Evolutionary conservation across 371 early-diverging fungal species (phyloP), one percentile per base, ranked within the genome.

Genomic region (Apophysomyces ossiformis): DNA sequence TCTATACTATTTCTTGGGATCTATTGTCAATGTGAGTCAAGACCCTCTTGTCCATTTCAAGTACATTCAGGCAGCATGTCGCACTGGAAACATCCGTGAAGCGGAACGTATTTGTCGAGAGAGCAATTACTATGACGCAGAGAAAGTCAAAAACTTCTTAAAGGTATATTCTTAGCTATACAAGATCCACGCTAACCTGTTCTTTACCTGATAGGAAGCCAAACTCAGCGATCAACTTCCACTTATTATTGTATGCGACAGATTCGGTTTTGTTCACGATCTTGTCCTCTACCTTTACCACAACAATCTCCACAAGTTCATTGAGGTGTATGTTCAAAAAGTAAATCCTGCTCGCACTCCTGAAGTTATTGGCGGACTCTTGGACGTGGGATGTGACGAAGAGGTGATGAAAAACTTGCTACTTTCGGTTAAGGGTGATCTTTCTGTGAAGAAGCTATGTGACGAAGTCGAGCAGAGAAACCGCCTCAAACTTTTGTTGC

Each of bases 371-470:
- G 99, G 98, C 47, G 99, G 95, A n/a, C 85, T 99, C 44, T 76
- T 99, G 63, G 99, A 99, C 77, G 98, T 98, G 47, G 99, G 96
- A 63, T 98, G 98, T 71, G 98, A 98, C 68, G 98, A 98, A 82
- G 78, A 83, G 35, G 79, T 95, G 45, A 95, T 98, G 85, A 96
- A 97, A 83, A 90, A 85, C 75, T 76, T 99, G 70, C 72, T 96
- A 58, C 71, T 90, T 65, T 92, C 93, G 16, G 93, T 95, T 37
- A 88, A 87, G 60, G 87, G 90, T 11, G 82, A 89, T 41, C 77
- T 98, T 63, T 92, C 95, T 18, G 89, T 98, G 21, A 94, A 89
- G 39, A 89, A 90, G 57, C 80, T 99, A n/a, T 95, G 95, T 35
- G 92, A 89, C 13, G 96, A 97, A 76, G 89, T 94, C 3, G 98